phyloP scores from a whole-genome alignment of 176 grass and related monocot genomes.

The bread wheat (Triticum aestivum) region DNA sequence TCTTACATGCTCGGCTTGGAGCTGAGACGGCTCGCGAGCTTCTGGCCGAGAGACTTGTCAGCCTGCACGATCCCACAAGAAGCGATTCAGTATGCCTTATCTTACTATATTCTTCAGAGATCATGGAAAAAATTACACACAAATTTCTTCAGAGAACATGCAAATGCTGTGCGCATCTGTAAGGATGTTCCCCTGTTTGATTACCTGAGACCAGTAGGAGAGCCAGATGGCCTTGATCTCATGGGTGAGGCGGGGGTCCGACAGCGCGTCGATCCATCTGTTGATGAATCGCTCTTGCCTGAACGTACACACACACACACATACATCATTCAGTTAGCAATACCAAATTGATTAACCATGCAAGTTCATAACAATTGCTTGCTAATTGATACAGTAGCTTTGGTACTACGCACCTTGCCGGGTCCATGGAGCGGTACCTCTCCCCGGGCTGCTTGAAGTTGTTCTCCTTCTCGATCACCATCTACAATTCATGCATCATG shows the following conservation, averaged over 20 bases:
- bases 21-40: constrained; percentile 73
- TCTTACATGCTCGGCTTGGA: constrained; percentile 82
- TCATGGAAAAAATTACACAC: no score
- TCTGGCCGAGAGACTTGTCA: constrained; percentile 91
- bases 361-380: no score
- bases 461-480: constrained; percentile 83
- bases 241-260: constrained; percentile 89
- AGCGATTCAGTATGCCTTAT: background rate
- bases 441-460: constrained; percentile 99
- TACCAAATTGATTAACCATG: no score
- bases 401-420: constrained; percentile 55
- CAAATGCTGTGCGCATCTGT: background rate
- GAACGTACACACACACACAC: background rate
- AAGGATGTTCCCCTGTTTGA: background rate
- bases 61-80: constrained; percentile 49
- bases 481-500: constrained; percentile 11
- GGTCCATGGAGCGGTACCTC: constrained; percentile 73
- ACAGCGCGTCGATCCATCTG: constrained; percentile 81
- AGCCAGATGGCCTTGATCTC: constrained; percentile 91
- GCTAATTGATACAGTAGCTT: no score
- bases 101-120: no score
- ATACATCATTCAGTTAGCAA: background rate
- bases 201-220: constrained; percentile 95
- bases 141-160: background rate
- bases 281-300: constrained; percentile 92